phyloP scores from a whole-genome alignment of 2,329 filamentous ascomycete genomes.

The Colletotrichum salicis region DNA sequence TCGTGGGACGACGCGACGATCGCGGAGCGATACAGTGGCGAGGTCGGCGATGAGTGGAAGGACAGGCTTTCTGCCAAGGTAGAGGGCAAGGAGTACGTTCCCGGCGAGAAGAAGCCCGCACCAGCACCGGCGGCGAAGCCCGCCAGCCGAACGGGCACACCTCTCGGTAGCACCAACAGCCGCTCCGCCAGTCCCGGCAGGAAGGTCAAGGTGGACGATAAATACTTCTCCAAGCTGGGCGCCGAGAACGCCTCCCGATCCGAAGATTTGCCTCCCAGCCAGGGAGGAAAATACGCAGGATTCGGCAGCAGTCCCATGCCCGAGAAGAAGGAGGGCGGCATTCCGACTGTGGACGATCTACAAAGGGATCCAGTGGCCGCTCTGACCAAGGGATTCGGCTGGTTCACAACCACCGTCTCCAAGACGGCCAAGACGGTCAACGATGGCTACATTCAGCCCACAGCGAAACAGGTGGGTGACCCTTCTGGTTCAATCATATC shows the following conservation, averaged over 20 bases:
- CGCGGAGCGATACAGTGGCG: slow-evolving; percentile 87
- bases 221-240: slow-evolving; percentile 89
- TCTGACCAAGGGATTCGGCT: slow-evolving; percentile 91
- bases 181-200: slow-evolving; percentile 55
- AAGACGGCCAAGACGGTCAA: slow-evolving; percentile 94
- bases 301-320: slow-evolving; percentile 83
- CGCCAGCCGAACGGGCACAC: slow-evolving; percentile 52
- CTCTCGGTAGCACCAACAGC: slow-evolving; percentile 51
- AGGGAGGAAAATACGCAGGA: slow-evolving; percentile 91
- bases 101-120: slow-evolving; percentile 68
- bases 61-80: slow-evolving; percentile 88
- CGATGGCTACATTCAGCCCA: slow-evolving; percentile 91
- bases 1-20: slow-evolving; percentile 90
- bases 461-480: slow-evolving; percentile 79
- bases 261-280: slow-evolving; percentile 81
- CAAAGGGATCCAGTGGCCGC: slow-evolving; percentile 91
- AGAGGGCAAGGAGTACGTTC: slow-evolving; percentile 87
- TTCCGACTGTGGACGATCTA: slow-evolving; percentile 85
- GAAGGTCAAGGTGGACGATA: slow-evolving; percentile 78
- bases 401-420: slow-evolving; percentile 87
- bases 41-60: slow-evolving; percentile 95
- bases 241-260: slow-evolving; percentile 82
- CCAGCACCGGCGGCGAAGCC: slow-evolving; percentile 45
- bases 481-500: slow-evolving; percentile 33
- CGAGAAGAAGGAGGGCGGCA: slow-evolving; percentile 53